Evolutionary conservation across 75 land plant species (phyloP).

Genomic region (Picea glauca): DNA sequence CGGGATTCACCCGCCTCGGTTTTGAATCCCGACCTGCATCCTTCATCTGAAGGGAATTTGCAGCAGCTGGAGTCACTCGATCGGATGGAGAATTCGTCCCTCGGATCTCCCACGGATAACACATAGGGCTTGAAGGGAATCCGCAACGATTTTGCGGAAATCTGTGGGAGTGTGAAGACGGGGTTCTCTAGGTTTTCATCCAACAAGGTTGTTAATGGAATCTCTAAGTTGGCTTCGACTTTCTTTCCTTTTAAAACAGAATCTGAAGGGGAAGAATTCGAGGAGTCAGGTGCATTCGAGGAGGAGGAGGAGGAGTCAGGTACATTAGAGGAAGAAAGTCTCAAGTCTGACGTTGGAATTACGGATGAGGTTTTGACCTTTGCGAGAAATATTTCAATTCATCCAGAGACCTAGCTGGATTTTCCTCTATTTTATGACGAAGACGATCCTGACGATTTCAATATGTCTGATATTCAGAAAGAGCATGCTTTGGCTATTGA

Average conservation of each 20-base stretch:
- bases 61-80: slow-evolving; percentile 4
- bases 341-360: slow-evolving; percentile 42
- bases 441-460: slow-evolving; percentile 54
- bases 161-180: slow-evolving; percentile 51
- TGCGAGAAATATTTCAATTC: slow-evolving; percentile 82
- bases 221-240: slow-evolving; percentile 60
- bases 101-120: background rate
- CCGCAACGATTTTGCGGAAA: slow-evolving; percentile 67
- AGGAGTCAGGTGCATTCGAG: slow-evolving; percentile 9
- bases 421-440: slow-evolving; percentile 73
- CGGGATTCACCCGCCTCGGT: background rate
- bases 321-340: slow-evolving; percentile 8
- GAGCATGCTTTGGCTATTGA: too few species aligned
- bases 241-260: slow-evolving; percentile 39
- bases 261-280: slow-evolving; percentile 14
- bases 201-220: slow-evolving; percentile 43
- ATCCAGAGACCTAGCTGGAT: slow-evolving; percentile 98
- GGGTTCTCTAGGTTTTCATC: slow-evolving; percentile 60
- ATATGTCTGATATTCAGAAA: too few species aligned
- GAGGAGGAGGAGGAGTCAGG: slow-evolving; percentile 12
- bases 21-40: background rate
- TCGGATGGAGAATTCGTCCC: too few species aligned
- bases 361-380: slow-evolving; percentile 92
- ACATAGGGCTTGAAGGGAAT: slow-evolving; percentile 47
- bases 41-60: background rate